Conservation (phyloP, 179 eudicot species). For the Camellia oleifera region DNA sequence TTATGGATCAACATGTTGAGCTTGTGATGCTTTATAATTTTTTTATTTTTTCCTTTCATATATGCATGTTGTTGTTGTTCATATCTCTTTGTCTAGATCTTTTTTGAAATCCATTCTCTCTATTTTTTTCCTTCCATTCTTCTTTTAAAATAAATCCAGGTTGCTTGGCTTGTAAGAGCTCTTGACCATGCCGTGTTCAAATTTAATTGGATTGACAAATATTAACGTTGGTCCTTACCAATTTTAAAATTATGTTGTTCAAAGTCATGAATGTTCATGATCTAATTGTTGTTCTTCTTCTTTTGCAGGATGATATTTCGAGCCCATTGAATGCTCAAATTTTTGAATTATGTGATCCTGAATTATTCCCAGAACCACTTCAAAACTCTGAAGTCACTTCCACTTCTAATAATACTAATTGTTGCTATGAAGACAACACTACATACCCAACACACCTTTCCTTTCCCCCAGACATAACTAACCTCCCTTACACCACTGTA, state of each 20-base stretch:
- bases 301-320: slow-evolving; percentile 60
- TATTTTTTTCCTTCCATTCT: too few species aligned
- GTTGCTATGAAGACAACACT: slow-evolving; percentile 62
- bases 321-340: slow-evolving; percentile 57
- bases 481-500: slow-evolving; percentile 12
- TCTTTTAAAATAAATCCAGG: too few species aligned
- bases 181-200: too few species aligned
- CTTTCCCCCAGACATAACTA: slow-evolving; percentile 19
- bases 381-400: slow-evolving; percentile 66
- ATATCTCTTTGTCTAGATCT: not conserved
- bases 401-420: slow-evolving; percentile 37
- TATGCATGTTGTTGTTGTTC: not conserved
- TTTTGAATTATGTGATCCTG: slow-evolving; percentile 61
- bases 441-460: slow-evolving; percentile 37
- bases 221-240: too few species aligned
- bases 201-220: too few species aligned
- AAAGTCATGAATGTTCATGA: not conserved
- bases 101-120: not conserved
- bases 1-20: not conserved
- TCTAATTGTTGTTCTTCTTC: not conserved
- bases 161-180: too few species aligned
- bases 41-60: not conserved
- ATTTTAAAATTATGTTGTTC: too few species aligned
- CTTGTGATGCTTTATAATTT: not conserved
- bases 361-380: slow-evolving; percentile 52